These are phyloP conservation scores for Westerdykella sp. DNA, from an alignment of 2,329 filamentous ascomycete genomes.

Conservation along the genomic window DNA sequence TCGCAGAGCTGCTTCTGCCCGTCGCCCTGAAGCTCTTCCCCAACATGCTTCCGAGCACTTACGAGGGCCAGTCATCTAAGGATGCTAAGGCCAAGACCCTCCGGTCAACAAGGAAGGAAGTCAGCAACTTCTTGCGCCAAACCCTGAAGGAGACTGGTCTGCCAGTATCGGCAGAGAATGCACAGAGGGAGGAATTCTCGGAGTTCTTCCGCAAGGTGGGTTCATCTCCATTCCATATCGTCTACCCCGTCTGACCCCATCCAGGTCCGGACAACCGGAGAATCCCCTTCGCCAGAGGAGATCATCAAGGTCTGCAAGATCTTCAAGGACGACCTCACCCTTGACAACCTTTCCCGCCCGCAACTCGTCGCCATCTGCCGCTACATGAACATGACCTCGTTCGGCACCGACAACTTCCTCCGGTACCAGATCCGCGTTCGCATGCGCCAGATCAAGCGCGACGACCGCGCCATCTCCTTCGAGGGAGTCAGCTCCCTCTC, in stretches of 20 bases:
- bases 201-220: constrained; percentile 93
- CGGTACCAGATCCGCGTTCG: constrained; percentile 94
- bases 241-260: constrained; percentile 1
- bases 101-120: constrained; percentile 83
- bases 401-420: constrained; percentile 95
- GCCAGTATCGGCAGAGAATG: constrained; percentile 73
- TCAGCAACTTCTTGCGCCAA: constrained; percentile 80
- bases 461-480: constrained; percentile 88
- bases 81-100: constrained; percentile 80
- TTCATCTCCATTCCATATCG: constrained; percentile 4
- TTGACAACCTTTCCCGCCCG: constrained; percentile 93
- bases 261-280: constrained; percentile 68
- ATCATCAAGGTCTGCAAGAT: constrained; percentile 99
- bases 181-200: constrained; percentile 87
- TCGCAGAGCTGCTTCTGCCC: constrained; percentile 87
- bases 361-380: constrained; percentile 96
- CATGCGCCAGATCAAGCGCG: constrained; percentile 98
- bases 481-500: constrained; percentile 91
- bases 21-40: constrained; percentile 92
- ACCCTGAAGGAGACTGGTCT: constrained; percentile 91
- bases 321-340: constrained; percentile 94
- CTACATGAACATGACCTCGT: constrained; percentile 96
- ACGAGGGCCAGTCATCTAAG: constrained; percentile 84
- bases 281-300: constrained; percentile 79
- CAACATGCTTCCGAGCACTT: constrained; percentile 94